Conservation (phyloP, 768 basidiomycete species). For the Lactarius psammicola region DNA sequence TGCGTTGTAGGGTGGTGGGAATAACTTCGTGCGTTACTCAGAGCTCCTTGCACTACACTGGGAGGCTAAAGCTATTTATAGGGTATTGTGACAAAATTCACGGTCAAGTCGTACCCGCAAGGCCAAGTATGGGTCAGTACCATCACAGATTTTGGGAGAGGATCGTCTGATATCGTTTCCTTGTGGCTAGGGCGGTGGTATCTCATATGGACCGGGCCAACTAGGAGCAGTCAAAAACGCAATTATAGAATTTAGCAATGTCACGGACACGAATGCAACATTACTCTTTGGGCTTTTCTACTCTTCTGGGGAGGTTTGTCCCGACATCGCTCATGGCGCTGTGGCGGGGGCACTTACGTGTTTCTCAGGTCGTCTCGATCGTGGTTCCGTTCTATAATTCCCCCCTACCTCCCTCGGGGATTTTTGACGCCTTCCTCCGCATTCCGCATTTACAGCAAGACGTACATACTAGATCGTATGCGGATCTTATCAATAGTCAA, state of each 20-base stretch:
- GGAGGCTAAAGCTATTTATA: background rate
- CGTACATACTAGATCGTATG: background rate
- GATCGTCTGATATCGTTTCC: background rate
- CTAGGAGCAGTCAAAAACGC: background rate
- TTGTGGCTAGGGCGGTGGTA: background rate
- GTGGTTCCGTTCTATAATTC: slow-evolving; percentile 50
- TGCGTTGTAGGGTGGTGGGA: slow-evolving; percentile 25
- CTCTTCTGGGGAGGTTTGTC: slow-evolving; percentile 38
- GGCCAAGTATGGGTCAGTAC: slow-evolving; percentile 20
- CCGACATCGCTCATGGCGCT: slow-evolving; percentile 6
- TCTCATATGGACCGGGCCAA: background rate
- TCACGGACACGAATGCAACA: background rate
- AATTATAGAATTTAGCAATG: slow-evolving; percentile 13
- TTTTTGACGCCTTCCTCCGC: slow-evolving; percentile 47
- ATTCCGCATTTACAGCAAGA: slow-evolving; percentile 35
- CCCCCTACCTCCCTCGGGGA: slow-evolving; percentile 43
- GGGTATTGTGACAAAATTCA: slow-evolving; percentile 26
- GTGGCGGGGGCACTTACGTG: slow-evolving; percentile 41
- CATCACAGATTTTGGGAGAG: background rate
- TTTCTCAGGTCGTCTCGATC: background rate
- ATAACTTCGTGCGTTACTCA: slow-evolving; percentile 20
- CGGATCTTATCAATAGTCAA: background rate
- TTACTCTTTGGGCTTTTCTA: background rate
- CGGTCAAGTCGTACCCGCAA: slow-evolving; percentile 20
- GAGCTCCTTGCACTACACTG: background rate